Conservation (phyloP, 2,329 filamentous ascomycete genomes). For the Hypoxylon sp. region DNA sequence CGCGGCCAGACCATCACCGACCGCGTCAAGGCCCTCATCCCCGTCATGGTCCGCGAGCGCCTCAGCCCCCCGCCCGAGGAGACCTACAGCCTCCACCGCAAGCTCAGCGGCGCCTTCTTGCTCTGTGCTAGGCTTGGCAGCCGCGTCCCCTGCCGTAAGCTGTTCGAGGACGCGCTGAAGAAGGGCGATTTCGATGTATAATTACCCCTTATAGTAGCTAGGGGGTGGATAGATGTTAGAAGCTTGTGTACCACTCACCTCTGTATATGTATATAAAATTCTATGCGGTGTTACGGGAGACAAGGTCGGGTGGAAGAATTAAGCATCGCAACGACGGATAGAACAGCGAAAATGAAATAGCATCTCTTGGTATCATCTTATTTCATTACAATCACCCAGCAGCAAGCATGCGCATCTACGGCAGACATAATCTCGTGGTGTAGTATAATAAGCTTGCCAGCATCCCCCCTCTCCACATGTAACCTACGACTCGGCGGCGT, state of each 20-base stretch:
- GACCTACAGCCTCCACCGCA: conserved; percentile 94
- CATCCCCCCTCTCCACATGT: conserved; percentile 1
- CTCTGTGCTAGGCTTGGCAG: conserved; percentile 88
- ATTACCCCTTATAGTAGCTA: too few species aligned
- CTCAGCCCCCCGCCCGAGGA: conserved; percentile 93
- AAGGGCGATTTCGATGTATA: conserved; percentile 43
- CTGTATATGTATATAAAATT: conserved; percentile 14
- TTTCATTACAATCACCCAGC: neutral
- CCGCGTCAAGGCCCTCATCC: conserved; percentile 85
- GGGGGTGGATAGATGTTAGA: conserved; percentile 6
- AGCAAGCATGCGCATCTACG: neutral
- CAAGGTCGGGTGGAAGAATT: neutral
- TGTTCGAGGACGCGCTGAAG: conserved; percentile 72
- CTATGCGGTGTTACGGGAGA: neutral
- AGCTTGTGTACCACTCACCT: conserved; percentile 1
- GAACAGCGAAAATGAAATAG: conserved; percentile 1
- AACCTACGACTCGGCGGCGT: conserved; percentile 31
- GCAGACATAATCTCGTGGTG: too few species aligned
- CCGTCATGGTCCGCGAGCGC: conserved; percentile 89
- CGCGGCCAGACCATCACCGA: conserved; percentile 95
- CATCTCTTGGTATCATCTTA: neutral
- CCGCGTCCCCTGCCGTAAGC: conserved; percentile 77
- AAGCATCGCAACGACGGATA: conserved; percentile 16
- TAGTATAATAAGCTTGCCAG: neutral
- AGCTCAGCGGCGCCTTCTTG: conserved; percentile 93